Evolutionary conservation across 1,284 basidiomycete species (phyloP).

Genomic region (Leccinum huronense): DNA sequence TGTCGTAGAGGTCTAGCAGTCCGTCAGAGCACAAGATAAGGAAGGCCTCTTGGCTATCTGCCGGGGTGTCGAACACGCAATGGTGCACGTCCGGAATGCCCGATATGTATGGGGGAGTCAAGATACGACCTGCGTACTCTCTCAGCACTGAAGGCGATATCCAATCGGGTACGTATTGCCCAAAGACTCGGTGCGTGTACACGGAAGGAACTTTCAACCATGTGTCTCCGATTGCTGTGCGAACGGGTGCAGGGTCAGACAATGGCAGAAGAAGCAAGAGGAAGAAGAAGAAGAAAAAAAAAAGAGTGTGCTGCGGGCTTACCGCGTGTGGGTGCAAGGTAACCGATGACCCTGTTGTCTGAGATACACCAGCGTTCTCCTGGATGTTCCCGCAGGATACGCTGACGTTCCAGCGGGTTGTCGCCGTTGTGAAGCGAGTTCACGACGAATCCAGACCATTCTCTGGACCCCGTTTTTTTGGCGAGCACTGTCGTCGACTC

Average conservation of each 20-base stretch:
- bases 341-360: constrained; percentile 59
- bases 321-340: constrained; percentile 67
- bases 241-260: constrained; percentile 26
- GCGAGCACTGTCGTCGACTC: constrained; percentile 43
- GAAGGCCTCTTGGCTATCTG: constrained; percentile 29
- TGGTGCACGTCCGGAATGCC: constrained; percentile 52
- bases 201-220: constrained; percentile 59
- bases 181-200: constrained; percentile 56
- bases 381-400: constrained; percentile 53
- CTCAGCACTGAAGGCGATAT: constrained; percentile 38
- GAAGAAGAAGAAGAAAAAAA: neutral
- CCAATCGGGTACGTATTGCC: constrained; percentile 49
- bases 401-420: constrained; percentile 46
- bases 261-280: neutral
- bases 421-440: constrained; percentile 59
- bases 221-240: constrained; percentile 59
- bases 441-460: constrained; percentile 45
- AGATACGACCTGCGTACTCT: constrained; percentile 47
- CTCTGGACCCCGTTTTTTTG: constrained; percentile 37
- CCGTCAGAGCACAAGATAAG: constrained; percentile 60
- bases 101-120: constrained; percentile 61
- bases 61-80: constrained; percentile 31
- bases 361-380: constrained; percentile 50
- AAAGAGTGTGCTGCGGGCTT: constrained; percentile 20
- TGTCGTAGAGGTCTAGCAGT: constrained; percentile 51